Conservation (phyloP, 2,329 filamentous ascomycete species). For the Knufia fluminis region DNA sequence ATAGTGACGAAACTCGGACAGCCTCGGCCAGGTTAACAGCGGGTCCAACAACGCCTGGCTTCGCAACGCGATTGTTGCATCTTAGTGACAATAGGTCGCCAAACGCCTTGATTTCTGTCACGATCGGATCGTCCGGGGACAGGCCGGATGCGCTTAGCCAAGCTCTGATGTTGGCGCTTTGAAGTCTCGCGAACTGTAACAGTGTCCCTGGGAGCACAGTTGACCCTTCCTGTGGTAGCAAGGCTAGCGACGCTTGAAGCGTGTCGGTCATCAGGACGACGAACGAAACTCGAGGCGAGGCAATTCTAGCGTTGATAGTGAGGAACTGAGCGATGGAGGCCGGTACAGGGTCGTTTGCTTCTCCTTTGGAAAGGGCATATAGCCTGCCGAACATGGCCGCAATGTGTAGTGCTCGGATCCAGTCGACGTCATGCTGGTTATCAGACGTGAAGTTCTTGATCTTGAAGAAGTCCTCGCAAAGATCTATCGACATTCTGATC, state of each 20-base stretch:
- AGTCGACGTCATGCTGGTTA: background rate
- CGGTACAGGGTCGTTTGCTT: constrained; percentile 2
- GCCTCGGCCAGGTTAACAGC: background rate
- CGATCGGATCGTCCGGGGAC: constrained; percentile 1
- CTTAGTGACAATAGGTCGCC: constrained; percentile 5
- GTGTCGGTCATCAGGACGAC: background rate
- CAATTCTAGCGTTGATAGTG: background rate
- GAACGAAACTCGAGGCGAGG: background rate
- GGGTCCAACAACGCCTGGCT: background rate
- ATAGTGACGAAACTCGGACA: background rate
- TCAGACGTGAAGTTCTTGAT: background rate
- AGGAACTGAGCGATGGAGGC: background rate
- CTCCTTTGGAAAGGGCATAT: background rate
- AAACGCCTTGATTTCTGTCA: constrained; percentile 9
- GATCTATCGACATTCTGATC: constrained; percentile 5
- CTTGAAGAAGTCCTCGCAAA: constrained; percentile 8
- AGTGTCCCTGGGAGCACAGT: background rate
- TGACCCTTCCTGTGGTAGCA: background rate
- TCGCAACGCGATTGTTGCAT: background rate
- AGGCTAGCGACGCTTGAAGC: background rate
- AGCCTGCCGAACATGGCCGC: constrained; percentile 7
- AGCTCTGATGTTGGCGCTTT: background rate
- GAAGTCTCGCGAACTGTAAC: background rate
- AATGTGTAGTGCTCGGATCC: constrained; percentile 11
- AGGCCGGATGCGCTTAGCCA: background rate